These are phyloP conservation scores for Pythium rishiriense DNA, from an alignment of 352 stramenopile species.

Conservation along the genomic window DNA sequence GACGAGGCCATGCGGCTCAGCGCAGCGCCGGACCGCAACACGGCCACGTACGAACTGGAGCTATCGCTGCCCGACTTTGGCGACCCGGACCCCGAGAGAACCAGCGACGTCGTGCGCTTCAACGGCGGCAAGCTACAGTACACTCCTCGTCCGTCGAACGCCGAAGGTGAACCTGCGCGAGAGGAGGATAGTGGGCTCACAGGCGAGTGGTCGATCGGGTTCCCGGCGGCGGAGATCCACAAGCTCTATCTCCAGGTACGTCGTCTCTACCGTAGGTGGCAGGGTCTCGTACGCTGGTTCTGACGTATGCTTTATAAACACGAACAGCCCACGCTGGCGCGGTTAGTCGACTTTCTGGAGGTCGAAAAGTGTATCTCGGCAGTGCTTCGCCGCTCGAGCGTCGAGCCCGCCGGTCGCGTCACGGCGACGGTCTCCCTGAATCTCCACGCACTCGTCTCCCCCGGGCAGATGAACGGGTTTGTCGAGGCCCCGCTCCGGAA, in stretches of 20 bases:
- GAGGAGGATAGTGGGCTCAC: slow-evolving; percentile 17
- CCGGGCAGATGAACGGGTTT: slow-evolving; percentile 30
- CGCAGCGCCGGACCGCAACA: slow-evolving; percentile 38
- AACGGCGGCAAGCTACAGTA: slow-evolving; percentile 54
- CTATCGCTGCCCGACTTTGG: slow-evolving; percentile 41
- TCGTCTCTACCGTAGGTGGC: neutral
- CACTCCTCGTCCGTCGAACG: slow-evolving; percentile 7
- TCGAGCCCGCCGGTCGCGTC: slow-evolving; percentile 36
- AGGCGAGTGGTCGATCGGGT: slow-evolving; percentile 51
- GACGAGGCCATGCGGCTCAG: slow-evolving; percentile 51
- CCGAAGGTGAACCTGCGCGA: neutral
- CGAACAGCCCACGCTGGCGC: slow-evolving; percentile 31
- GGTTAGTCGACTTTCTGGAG: slow-evolving; percentile 46
- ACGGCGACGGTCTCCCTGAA: slow-evolving; percentile 37
- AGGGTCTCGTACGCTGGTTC: neutral
- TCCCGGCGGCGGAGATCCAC: slow-evolving; percentile 30
- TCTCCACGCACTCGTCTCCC: slow-evolving; percentile 36
- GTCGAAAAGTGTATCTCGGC: slow-evolving; percentile 47
- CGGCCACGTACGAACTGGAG: slow-evolving; percentile 53
- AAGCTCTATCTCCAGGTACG: slow-evolving; percentile 45
- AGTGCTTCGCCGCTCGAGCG: slow-evolving; percentile 34
- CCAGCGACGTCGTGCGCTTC: slow-evolving; percentile 15
- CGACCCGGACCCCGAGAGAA: neutral
- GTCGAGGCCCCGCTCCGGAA: slow-evolving; percentile 20
- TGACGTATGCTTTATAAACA: neutral